phyloP scores from a whole-genome alignment of 495 filamentous ascomycete species.

The Talaromyces thailandensis region DNA sequence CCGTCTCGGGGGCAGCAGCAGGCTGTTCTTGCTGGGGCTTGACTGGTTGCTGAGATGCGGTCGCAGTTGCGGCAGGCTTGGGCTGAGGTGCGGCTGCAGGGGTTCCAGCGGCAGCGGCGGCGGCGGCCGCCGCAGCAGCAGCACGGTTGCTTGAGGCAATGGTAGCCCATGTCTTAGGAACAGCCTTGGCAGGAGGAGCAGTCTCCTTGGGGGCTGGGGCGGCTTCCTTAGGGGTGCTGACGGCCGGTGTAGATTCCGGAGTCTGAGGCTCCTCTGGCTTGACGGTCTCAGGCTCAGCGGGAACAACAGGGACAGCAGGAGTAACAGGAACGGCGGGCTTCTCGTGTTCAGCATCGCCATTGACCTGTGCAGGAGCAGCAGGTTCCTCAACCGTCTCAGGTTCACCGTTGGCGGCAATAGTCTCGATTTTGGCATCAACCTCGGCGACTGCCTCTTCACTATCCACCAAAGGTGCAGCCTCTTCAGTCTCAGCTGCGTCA shows the following conservation, averaged over 20 bases:
- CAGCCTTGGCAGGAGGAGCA: slow-evolving; percentile 35
- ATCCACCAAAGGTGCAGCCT: slow-evolving; percentile 16
- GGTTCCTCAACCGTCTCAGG: slow-evolving; percentile 44
- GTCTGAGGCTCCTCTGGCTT: slow-evolving; percentile 44
- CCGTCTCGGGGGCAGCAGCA: slow-evolving; percentile 18
- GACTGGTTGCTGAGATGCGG: slow-evolving; percentile 23
- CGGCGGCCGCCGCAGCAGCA: slow-evolving; percentile 16
- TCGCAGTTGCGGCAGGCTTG: slow-evolving; percentile 24
- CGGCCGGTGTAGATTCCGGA: slow-evolving; percentile 40
- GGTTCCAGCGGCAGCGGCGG: slow-evolving; percentile 28
- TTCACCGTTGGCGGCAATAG: slow-evolving; percentile 43
- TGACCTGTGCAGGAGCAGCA: slow-evolving; percentile 22
- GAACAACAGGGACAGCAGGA: slow-evolving; percentile 21
- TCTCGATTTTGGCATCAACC: slow-evolving; percentile 22
- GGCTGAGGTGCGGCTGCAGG: slow-evolving; percentile 21
- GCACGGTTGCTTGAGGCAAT: slow-evolving; percentile 45
- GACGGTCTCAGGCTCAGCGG: slow-evolving; percentile 37
- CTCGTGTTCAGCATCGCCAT: slow-evolving; percentile 21
- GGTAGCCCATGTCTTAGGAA: slow-evolving; percentile 87
- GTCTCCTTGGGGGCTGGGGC: slow-evolving; percentile 44
- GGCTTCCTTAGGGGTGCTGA: slow-evolving; percentile 25
- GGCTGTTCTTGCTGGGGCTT: slow-evolving; percentile 31
- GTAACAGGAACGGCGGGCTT: slow-evolving; percentile 14
- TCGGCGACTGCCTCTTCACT: slow-evolving; percentile 16
- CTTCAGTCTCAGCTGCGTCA: slow-evolving; percentile 10